Evolutionary conservation across 805 yeast species (phyloP), one percentile per base, ranked within the genome.

Genomic region (Yamadazyma tumulicola): DNA sequence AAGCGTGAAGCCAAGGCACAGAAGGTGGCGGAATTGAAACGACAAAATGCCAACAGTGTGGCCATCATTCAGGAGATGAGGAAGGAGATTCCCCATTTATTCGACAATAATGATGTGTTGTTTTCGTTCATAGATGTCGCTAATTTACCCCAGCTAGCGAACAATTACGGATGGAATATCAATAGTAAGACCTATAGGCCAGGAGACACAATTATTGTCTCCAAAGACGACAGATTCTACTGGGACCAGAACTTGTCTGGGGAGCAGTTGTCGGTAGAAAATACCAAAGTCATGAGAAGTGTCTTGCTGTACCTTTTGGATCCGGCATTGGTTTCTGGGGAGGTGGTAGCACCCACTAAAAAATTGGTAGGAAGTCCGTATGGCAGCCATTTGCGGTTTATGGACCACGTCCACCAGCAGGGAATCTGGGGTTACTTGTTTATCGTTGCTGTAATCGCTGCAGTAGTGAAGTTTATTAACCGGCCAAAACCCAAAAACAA

Each of bases 151-250:
- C 44, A 54, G 4, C 45, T 67, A 8, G 51, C 67, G 4, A 29
- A 46, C 3, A 27, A 42, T 10, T 30, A 35, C 7, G 67, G 63
- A 3, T 70, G 78, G 74, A 58, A 61, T 10, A 51, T 62, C 19
- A 51, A 64, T 25, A 43, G 55, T 1, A 46, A 51, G n/a, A 35
- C 48, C 0, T 69, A 61, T 42, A 40, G 54, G 7, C 51, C 59
- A 2, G 91, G 89, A 5, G 85, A 82, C 51, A 62, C 75, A 0
- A 48, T 84, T 1, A 54, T 84, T 2, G 56, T 81, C 2, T 59
- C 67, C 20, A 69, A 69, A 42, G 69, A 72, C 61, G 52, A 64
- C 55, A 42, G 42, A 38, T 43, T 47, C 33, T 56, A 49, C 35
- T 42, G 68, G 64, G 46, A 61, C 44, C 34, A 46, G 55, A 38